Evolutionary conservation across 192 early-diverging fungal species (phyloP), one percentile per base, ranked within the genome.

Genomic region (Entomortierella chlamydospora): DNA sequence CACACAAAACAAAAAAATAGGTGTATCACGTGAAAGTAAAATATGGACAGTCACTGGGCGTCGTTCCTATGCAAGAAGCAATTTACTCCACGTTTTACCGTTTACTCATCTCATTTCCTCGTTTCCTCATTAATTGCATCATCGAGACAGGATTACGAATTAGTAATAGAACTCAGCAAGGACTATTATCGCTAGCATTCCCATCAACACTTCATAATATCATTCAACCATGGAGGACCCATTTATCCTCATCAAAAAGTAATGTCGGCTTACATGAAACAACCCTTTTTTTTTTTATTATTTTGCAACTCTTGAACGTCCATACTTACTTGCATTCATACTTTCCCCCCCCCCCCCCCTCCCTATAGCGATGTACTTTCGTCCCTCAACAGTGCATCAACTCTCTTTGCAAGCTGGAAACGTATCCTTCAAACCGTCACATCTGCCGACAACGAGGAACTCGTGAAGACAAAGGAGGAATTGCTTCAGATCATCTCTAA

Each of bases 391-490:
- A 84, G 79, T 45, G 85, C 81, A 8, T 65, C 65, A 23, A 83
- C 73, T 1, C 67, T 89, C 45, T 87, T 69, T 43, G 69, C 85
- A 43, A 84, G 82, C 22, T 89, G 84, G 83, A 82, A 84, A 39
- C 81, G 88, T 41, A 89, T 89, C 29, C 81, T 83, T 8, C 84
- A 76, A 57, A 89, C 88, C 17, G 88, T 87, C 29, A 73, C 81
- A 23, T 87, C 86, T 11, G 62, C 77, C 42, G 68, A 81, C 11
- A 87, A 87, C 70, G 86, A 89, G 54, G 88, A 89, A 31, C 64
- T 89, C 20, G 12, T 82, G 20, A 82, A 87, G 77, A 87, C 88
- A 12, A 85, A 82, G 30, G 88, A 89, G 39, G 88, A 89, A 50
- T 56, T 89, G 0, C 53, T 34, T 28, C 57, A 70, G 34, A 68